Base-by-base conservation (phyloP, 306 rosid species). In the Canavalia ensiformis region DNA sequence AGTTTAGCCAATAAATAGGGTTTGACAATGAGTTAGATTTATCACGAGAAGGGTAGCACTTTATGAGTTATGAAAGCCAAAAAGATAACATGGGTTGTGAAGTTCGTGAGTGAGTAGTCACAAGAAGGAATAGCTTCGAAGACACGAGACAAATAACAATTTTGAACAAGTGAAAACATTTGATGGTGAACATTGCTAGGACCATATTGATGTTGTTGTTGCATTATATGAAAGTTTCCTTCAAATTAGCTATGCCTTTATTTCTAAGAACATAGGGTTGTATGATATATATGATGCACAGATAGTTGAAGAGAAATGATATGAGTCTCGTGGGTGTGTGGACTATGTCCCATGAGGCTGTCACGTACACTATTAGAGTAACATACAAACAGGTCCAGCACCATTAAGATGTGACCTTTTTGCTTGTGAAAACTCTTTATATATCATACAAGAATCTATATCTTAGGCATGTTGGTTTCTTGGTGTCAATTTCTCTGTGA, bases 371-470 rank as follows among this genome's bases (percentile, higher is more conserved):
- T 71, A 58, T 52, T 55, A 69, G 76, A 78, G 56, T 71, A 45
- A 41, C 63, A 39, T 41, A 41, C 3, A 71, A 73, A 83, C 73
- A 86, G 67, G 76, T 85, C 84, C 73, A 79, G 62, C 76, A 77
- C 85, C 82, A 81, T 77, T 60, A 71, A 76, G 56, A 63, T 13
- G 77, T 75, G 84, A 89, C 91, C 86, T 55, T 76, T 82, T 84
- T 74, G 78, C 80, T 68, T 78, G 85, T 86, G 88, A 85, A 78
- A 68, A 58, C 81, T 57, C 81, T 83, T 88, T 80, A 77, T 81
- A 76, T 58, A 82, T 88, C 89, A 71, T 76, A 45, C 35, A 70
- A 84, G 94, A 89, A 85, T 88, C 91, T 85, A 67, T 28, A 84
- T 68, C 77, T 73, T 64, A 78, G 79, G 78, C 79, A 83, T 84